These are phyloP conservation scores for Ophiocordyceps camponoti-leonardi DNA, from an alignment of 2,329 filamentous ascomycete species.

Conservation along the genomic window DNA sequence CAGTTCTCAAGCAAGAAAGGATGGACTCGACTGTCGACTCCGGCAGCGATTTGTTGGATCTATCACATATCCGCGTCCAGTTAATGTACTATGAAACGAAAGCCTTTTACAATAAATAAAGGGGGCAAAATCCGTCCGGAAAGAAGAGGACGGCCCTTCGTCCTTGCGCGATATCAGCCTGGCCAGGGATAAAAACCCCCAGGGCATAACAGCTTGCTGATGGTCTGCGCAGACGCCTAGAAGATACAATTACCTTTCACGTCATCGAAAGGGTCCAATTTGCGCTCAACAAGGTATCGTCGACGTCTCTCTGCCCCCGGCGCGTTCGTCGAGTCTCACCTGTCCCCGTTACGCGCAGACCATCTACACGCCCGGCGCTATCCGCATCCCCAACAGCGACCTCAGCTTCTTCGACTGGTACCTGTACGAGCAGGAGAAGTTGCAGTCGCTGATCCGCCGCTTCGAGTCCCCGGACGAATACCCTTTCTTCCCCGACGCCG, in stretches of 20 bases:
- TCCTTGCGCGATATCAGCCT: background rate
- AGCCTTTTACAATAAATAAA: too few species aligned
- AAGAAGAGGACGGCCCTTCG: background rate
- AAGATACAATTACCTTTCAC: constrained; percentile 95
- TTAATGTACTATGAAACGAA: background rate
- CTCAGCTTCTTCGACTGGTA: constrained; percentile 92
- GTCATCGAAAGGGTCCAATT: constrained; percentile 98
- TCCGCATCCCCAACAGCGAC: constrained; percentile 54
- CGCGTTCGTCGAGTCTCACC: background rate
- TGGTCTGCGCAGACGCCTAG: constrained; percentile 51
- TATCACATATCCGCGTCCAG: background rate
- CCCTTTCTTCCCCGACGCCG: constrained; percentile 77
- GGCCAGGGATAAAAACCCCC: background rate
- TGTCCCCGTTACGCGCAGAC: constrained; percentile 27
- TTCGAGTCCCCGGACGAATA: constrained; percentile 96
- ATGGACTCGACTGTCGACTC: background rate
- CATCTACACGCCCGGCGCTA: constrained; percentile 70
- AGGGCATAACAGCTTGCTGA: background rate
- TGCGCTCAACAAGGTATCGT: constrained; percentile 50
- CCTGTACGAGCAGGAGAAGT: constrained; percentile 70
- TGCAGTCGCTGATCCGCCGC: constrained; percentile 85
- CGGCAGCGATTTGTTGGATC: background rate
- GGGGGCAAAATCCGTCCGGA: too few species aligned
- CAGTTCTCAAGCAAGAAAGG: background rate
- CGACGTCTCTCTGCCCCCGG: background rate